These are phyloP conservation scores for Phialocephala subalpina DNA, from an alignment of 2,329 filamentous ascomycete species.

Conservation along the genomic window DNA sequence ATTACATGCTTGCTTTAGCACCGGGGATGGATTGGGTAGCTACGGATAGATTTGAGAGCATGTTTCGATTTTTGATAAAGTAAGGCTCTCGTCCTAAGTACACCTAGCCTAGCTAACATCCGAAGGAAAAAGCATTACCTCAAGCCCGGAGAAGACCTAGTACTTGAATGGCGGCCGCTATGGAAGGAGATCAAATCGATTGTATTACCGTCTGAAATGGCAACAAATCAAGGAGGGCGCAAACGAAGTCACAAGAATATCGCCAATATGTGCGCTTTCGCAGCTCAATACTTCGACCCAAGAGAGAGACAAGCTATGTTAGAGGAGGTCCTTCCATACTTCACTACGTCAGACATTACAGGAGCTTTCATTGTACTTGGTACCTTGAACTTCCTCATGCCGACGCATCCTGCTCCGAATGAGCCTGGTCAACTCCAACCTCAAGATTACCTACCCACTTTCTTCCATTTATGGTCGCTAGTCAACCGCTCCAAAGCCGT, in stretches of 20 bases:
- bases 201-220: constrained; percentile 85
- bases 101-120: constrained; percentile 2
- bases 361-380: constrained; percentile 94
- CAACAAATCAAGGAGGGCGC: constrained; percentile 65
- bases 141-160: constrained; percentile 87
- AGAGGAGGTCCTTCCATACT: constrained; percentile 83
- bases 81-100: constrained; percentile 53
- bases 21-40: constrained; percentile 85
- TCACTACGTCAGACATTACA: constrained; percentile 91
- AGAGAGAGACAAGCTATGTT: constrained; percentile 83
- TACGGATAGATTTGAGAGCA: constrained; percentile 91
- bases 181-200: constrained; percentile 93
- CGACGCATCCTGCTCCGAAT: constrained; percentile 79
- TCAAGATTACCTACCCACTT: constrained; percentile 87
- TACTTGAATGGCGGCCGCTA: constrained; percentile 90
- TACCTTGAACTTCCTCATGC: constrained; percentile 85
- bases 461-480: constrained; percentile 96
- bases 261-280: constrained; percentile 88
- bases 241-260: constrained; percentile 69
- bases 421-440: constrained; percentile 81
- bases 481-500: constrained; percentile 88
- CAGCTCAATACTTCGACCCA: constrained; percentile 92
- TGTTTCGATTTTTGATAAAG: constrained; percentile 97
- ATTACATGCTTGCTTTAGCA: constrained; percentile 91
- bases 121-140: constrained; percentile 92